Evolutionary conservation across 2,329 filamentous ascomycete genomes (phyloP).

Genomic region (Helotiales sp.): DNA sequence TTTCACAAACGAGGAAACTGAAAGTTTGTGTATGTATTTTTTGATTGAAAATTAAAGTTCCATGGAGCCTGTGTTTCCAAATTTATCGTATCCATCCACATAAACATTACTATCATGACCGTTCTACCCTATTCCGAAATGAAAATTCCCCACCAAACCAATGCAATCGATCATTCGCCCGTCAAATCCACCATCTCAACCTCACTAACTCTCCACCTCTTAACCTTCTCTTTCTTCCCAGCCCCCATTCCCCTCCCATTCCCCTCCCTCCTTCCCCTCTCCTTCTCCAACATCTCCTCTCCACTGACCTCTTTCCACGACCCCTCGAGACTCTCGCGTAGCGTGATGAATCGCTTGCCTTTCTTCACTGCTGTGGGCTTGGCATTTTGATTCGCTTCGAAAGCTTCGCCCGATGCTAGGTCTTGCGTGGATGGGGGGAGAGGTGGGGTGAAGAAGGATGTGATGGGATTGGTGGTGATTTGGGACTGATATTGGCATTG

Average conservation of each 20-base stretch:
- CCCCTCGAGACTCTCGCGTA: constrained; percentile 45
- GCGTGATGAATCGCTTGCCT: constrained; percentile 38
- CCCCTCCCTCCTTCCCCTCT: constrained; percentile 4
- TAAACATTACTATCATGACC: too few relatives aligned
- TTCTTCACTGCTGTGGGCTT: constrained; percentile 8
- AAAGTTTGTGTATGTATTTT: too few relatives aligned
- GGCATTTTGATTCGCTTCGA: background rate
- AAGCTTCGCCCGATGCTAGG: too few relatives aligned
- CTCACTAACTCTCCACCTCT: constrained; percentile 34
- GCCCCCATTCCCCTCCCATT: background rate
- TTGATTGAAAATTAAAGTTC: too few relatives aligned
- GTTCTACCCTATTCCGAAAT: too few relatives aligned
- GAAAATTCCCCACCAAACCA: background rate
- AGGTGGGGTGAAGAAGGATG: background rate
- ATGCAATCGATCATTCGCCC: background rate
- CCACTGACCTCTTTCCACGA: constrained; percentile 42
- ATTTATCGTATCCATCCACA: too few relatives aligned
- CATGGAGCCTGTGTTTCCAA: too few relatives aligned
- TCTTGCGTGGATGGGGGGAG: background rate
- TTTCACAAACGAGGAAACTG: too few relatives aligned
- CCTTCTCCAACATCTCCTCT: constrained; percentile 21
- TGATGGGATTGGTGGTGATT: background rate
- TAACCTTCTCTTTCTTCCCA: background rate
- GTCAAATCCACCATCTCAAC: constrained; percentile 39
- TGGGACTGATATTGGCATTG: too few relatives aligned